These are phyloP conservation scores for Agroathelia rolfsii DNA, from an alignment of 1,284 basidiomycete species.

Conservation along the genomic window DNA sequence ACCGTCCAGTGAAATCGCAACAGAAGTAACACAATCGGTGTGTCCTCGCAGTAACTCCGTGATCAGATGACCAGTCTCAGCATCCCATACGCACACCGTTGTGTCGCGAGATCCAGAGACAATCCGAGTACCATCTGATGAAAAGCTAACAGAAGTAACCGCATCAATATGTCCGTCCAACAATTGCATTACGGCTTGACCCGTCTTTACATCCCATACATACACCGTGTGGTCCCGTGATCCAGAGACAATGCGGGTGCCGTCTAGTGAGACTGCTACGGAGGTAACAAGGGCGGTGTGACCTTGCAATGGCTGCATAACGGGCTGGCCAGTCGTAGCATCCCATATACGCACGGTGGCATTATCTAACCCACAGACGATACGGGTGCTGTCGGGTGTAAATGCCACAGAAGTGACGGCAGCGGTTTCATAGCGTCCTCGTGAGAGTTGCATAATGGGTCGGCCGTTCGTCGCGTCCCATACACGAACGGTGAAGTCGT, in stretches of 20 bases:
- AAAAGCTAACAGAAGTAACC: conserved; percentile 24
- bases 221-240: conserved; percentile 20
- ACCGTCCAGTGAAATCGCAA: conserved; percentile 22
- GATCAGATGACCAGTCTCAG: conserved; percentile 15
- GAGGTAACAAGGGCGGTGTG: conserved; percentile 9
- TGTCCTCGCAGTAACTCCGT: conserved; percentile 16
- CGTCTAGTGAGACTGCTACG: conserved; percentile 18
- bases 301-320: conserved; percentile 6
- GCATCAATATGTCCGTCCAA: conserved; percentile 15
- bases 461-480: conserved; percentile 7
- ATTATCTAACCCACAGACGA: conserved; percentile 10
- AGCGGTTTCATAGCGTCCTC: no score
- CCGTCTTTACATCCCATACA: conserved; percentile 18
- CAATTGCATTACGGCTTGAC: conserved; percentile 11
- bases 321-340: conserved; percentile 1
- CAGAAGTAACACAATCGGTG: conserved; percentile 17
- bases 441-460: no score
- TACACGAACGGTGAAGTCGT: conserved; percentile 5
- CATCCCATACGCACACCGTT: conserved; percentile 22
- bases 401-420: conserved; percentile 11
- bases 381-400: conserved; percentile 9
- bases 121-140: conserved; percentile 22
- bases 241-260: conserved; percentile 19
- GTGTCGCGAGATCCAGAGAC: conserved; percentile 26
- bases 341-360: conserved; percentile 7